phyloP scores from a whole-genome alignment of 768 basidiomycete species.

The Ephemerocybe angulata region DNA sequence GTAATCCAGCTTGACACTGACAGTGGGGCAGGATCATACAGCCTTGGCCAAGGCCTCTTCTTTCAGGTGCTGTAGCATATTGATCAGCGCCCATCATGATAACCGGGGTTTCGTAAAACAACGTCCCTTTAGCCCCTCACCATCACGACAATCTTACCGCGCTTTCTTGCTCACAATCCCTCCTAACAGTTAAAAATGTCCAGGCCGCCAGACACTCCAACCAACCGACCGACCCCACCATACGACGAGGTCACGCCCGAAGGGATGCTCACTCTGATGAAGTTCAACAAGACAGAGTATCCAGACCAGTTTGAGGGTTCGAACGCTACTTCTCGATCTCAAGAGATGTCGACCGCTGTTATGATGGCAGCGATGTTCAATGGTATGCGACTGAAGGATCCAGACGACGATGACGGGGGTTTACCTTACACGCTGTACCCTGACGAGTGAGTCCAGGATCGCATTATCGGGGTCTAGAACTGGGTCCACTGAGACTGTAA shows the following conservation, averaged over 20 bases:
- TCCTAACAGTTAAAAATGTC: too few species aligned
- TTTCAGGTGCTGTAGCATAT: too few species aligned
- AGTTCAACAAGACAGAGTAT: background rate
- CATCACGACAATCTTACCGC: too few species aligned
- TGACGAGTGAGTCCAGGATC: background rate
- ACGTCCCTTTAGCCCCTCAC: too few species aligned
- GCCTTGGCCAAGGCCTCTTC: too few species aligned
- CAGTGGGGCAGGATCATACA: too few species aligned
- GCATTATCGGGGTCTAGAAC: background rate
- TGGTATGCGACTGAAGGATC: background rate
- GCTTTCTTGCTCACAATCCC: too few species aligned
- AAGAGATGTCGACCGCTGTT: background rate
- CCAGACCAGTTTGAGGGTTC: background rate
- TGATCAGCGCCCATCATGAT: too few species aligned
- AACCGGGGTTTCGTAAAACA: too few species aligned
- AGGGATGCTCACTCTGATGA: background rate
- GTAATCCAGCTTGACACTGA: too few species aligned
- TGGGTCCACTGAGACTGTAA: background rate
- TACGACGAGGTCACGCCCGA: background rate
- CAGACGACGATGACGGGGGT: background rate
- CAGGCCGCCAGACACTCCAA: too few species aligned
- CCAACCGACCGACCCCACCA: too few species aligned
- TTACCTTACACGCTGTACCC: background rate
- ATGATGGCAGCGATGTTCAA: background rate
- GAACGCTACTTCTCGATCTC: background rate